Evolutionary conservation across 768 basidiomycete species (phyloP).

Genomic region (Russula compacta): DNA sequence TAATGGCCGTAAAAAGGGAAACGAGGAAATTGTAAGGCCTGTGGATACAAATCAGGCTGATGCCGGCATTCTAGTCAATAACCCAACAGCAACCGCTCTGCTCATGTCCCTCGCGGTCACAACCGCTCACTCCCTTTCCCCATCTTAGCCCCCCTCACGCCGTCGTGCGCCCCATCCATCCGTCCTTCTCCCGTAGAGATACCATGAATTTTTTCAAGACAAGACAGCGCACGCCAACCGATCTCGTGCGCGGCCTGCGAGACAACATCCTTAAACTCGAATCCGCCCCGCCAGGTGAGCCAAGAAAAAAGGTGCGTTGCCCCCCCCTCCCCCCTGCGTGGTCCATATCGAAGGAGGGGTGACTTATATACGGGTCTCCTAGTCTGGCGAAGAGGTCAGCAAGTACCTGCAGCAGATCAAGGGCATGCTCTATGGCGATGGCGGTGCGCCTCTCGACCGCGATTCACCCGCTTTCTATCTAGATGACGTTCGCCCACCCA

Average conservation of each 20-base stretch:
- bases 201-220: slow-evolving; percentile 95
- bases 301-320: slow-evolving; percentile 62
- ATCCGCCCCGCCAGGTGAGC: slow-evolving; percentile 64
- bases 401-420: slow-evolving; percentile 91
- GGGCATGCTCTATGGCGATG: slow-evolving; percentile 77
- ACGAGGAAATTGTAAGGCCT: background rate
- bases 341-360: background rate
- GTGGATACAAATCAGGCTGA: slow-evolving; percentile 11
- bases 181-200: background rate
- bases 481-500: slow-evolving; percentile 23
- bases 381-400: slow-evolving; percentile 86
- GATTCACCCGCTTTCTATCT: background rate
- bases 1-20: background rate
- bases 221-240: slow-evolving; percentile 78
- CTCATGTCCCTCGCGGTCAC: slow-evolving; percentile 5
- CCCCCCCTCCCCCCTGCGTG: background rate
- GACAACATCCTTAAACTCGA: slow-evolving; percentile 78
- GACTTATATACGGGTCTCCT: background rate
- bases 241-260: slow-evolving; percentile 72
- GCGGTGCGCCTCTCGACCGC: slow-evolving; percentile 43
- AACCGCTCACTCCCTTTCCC: background rate
- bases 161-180: background rate
- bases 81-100: background rate
- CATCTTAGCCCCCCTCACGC: background rate
- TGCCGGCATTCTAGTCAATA: slow-evolving; percentile 13